These are phyloP conservation scores for Cyanidiococcus yangmingshanensis DNA, from an alignment of 23 red algal species.

Conservation along the genomic window DNA sequence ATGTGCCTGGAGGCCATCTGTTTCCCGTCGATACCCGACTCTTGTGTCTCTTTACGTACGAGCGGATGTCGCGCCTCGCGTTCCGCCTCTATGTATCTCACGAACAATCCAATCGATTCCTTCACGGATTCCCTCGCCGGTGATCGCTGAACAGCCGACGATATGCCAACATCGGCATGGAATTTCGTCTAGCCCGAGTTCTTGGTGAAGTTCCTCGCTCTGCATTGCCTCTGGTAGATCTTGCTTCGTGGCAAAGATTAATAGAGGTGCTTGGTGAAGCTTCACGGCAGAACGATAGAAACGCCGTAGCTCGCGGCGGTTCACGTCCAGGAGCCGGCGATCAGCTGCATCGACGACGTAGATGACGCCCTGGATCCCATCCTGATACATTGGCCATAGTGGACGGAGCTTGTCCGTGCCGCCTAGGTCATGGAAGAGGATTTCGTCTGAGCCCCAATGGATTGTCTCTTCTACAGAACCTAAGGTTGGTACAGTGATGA, in stretches of 20 bases:
- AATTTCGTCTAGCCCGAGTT: slow-evolving; percentile 36
- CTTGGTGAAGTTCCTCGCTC: slow-evolving; percentile 27
- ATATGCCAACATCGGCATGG: neutral
- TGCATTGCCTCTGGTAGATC: slow-evolving; percentile 55
- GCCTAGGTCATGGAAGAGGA: slow-evolving; percentile 68
- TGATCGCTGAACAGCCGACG: slow-evolving; percentile 21
- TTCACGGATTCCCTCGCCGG: slow-evolving; percentile 17
- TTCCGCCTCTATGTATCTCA: neutral
- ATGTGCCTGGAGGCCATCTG: too few species aligned
- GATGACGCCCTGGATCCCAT: slow-evolving; percentile 5
- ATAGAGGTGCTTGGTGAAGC: slow-evolving; percentile 39
- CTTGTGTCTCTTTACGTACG: too few species aligned
- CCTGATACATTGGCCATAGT: slow-evolving; percentile 28
- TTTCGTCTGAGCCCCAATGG: slow-evolving; percentile 37
- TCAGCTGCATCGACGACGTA: slow-evolving; percentile 35
- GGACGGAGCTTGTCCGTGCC: slow-evolving; percentile 77
- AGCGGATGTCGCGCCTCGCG: neutral
- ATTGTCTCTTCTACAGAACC: slow-evolving; percentile 73
- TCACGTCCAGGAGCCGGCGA: slow-evolving; percentile 32
- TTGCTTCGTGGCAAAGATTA: slow-evolving; percentile 83
- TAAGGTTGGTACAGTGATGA: slow-evolving; percentile 82
- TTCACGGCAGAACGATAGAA: slow-evolving; percentile 1
- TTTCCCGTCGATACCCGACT: too few species aligned
- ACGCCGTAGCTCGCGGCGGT: slow-evolving; percentile 38
- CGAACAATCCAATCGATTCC: slow-evolving; percentile 28